Evolutionary conservation across 1,284 basidiomycete species (phyloP), one percentile per base, ranked within the genome.

Genomic region (Heliocybe sulcata): DNA sequence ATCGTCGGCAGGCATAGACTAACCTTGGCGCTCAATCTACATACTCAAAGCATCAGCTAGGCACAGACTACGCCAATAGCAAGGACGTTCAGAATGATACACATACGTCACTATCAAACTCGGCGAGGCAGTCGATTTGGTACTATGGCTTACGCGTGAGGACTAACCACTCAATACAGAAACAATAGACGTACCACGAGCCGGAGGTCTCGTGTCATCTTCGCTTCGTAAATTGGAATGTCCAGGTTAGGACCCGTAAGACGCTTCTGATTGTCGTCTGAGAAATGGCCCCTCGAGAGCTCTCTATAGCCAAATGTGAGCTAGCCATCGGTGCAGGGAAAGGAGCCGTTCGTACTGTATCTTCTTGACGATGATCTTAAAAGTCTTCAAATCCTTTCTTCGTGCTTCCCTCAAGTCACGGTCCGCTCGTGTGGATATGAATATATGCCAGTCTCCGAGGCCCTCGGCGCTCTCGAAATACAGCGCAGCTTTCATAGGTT

Each of bases 191-290:
- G 19, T 62, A 87, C 84, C n/a, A 87, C 74, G 2, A 87, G 68
- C 3, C 85, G 73, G 22, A 74, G 67, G 61, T 86, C 82, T 0
- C 75, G 59, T 1, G 81, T 83, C 77, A 87, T 81, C 63, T 85
- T 86, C 0, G 85, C 85, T 62, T 86, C 84, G 54, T 76, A 87
- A 8, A 87, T 77, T 0, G 85, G 83, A 8, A 84, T 65, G 10
- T 76, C 77, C 6, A 67, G 67, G 31, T 69, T 64, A 0, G 69
- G 57, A 0, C 75, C 76, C 27, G 73, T 81, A 14, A 87, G 67
- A n/a, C 74, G 67, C 65, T 85, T 87, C 59, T 87, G 82, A 57
- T 87, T 87, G 58, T 85, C 81, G 6, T 74, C 73, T 0, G 84
- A 85, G 63, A 87, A 87, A 57, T 82, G 77, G 0, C 85, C 85